Conservation (phyloP, 306 rosid genomes). For the Lablab purpureus region DNA sequence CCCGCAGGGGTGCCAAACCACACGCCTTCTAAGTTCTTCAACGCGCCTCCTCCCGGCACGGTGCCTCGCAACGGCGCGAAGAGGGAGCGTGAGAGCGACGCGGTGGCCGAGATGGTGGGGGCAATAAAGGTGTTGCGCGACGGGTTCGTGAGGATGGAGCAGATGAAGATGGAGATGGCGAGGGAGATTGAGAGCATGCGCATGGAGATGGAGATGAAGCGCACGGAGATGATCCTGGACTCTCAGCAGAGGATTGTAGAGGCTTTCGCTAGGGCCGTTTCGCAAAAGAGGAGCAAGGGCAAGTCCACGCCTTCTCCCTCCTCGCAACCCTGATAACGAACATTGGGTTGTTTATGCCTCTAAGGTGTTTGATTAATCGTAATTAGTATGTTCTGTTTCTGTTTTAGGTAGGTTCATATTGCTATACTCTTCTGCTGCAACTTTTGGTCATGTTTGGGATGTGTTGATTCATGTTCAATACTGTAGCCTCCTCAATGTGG, state of each 20-base stretch:
- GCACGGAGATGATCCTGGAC: conserved; percentile 89
- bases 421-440: conserved; percentile 6
- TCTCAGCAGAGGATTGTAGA: conserved; percentile 94
- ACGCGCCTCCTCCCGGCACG: neutral
- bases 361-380: neutral
- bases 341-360: neutral
- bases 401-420: conserved; percentile 30
- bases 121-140: conserved; percentile 88
- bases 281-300: conserved; percentile 72
- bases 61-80: conserved; percentile 23
- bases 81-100: conserved; percentile 70
- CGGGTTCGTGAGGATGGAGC: conserved; percentile 93
- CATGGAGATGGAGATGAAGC: conserved; percentile 98
- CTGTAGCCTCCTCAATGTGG: conserved; percentile 5
- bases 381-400: conserved; percentile 14
- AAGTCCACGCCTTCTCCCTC: conserved; percentile 63
- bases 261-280: conserved; percentile 82
- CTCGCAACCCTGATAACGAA: conserved; percentile 49
- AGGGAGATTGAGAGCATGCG: conserved; percentile 90
- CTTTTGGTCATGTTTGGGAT: neutral
- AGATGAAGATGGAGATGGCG: conserved; percentile 99
- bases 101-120: conserved; percentile 77
- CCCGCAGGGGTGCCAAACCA: conserved; percentile 65
- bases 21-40: conserved; percentile 55
- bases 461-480: neutral